Base-by-base conservation (phyloP, 768 basidiomycete genomes). In the Jaapia argillacea region DNA sequence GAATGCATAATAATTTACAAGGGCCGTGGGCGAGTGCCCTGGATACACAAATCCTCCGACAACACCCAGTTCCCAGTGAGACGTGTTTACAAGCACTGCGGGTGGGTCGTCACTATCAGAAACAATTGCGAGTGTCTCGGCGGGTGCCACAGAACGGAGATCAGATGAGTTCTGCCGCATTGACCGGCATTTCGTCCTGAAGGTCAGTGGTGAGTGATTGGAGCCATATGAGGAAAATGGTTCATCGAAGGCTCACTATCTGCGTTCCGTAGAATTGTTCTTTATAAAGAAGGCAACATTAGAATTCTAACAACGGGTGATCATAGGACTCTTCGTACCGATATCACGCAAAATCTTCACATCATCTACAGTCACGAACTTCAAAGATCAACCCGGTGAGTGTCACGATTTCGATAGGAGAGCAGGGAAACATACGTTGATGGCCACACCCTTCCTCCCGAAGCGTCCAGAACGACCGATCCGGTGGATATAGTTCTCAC, bases 401-500 rank as follows among this genome's bases (percentile, higher is more conserved):
- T 10, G 10, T 33, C 16, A 10, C 31, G 31, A 10, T 16, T 33
- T 33, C 16, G 31, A 16, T 16, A 33, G 10, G 10, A 10, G 31
- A 16, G 10, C 31, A 10, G 16, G 20, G 24, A 25, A 24, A 66
- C 83, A 35, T 57, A 96, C 93, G 66, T 98, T 99, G 68, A 99
- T 98, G 36, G 96, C 96, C 48, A 98, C 96, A 74, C 94, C 96
- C 69, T 99, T 99, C 54, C 96, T 75, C 54, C 96, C 96, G 69
- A 98, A 98, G 46, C 96, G 91, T 59, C 96, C 96, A 46, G 93
- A 96, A 49, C 96, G 91, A 64, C 96, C 96, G 60, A 98, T 98
- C 58, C 96, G 88, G 71, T 99, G 96, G 53, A 99, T 97, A 70
- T 99, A 99, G 65, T 99, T 97, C 77, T 97, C 94, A 74, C 88